Conservation (phyloP, 2,329 filamentous ascomycete genomes). For the Pseudogymnoascus pannorum region DNA sequence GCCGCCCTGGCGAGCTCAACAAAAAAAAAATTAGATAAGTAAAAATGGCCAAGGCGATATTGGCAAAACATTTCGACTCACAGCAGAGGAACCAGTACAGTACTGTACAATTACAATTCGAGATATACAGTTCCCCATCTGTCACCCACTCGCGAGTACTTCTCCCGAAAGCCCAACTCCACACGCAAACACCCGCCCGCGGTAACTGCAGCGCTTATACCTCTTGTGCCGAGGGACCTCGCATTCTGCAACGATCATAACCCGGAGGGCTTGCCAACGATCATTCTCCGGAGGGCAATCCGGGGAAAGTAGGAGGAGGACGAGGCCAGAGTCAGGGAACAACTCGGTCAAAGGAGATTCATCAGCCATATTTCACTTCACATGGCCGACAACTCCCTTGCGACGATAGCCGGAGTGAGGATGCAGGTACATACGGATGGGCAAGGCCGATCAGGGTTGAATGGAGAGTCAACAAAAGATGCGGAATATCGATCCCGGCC, state of each 20-base stretch:
- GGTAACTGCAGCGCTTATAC: constrained; percentile 1
- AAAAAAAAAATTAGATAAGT: not conserved
- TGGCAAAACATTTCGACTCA: not conserved
- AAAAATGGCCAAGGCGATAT: constrained; percentile 3
- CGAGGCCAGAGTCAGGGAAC: not conserved
- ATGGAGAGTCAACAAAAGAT: not conserved
- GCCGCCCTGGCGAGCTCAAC: not conserved
- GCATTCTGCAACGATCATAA: not conserved
- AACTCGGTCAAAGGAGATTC: not conserved
- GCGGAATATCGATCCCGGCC: not conserved
- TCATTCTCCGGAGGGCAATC: not conserved
- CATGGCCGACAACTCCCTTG: not conserved
- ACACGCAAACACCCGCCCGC: not conserved
- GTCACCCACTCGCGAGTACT: not conserved
- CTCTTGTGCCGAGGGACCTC: not conserved
- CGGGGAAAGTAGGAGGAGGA: not conserved
- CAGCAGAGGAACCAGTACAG: not conserved
- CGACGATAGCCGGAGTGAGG: not conserved
- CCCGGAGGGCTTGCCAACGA: not conserved
- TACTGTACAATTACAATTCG: not conserved
- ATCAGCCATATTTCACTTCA: not conserved
- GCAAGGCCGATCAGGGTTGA: constrained; percentile 1
- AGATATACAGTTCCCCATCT: not conserved
- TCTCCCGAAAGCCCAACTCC: not conserved
- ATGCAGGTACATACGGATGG: not conserved